Evolutionary conservation across 441 rosid species (phyloP), one percentile per base, ranked within the genome.

Genomic region (Adansonia grandidieri): DNA sequence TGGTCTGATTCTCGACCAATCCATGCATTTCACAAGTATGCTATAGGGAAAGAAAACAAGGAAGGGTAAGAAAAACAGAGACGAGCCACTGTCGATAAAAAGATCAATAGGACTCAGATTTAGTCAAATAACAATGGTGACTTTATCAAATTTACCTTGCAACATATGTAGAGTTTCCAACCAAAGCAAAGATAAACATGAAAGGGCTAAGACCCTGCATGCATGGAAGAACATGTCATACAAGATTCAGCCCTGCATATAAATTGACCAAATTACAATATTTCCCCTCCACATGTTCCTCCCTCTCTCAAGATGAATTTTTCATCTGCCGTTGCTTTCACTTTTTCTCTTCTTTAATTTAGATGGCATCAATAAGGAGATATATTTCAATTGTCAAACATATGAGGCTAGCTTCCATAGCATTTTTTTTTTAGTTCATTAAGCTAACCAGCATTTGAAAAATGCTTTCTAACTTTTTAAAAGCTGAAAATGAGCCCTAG

Each of bases 171-270:
- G 86, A 67, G 78, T 94, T 92, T 73, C 97, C 98, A 77, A 89
- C 85, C 85, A 94, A 71, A 64, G 98, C 98, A 83, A 92, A 92
- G 79, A 93, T 37, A 81, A 93, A 93, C 98, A 92, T 93, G 50
- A 89, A 78, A 76, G 98, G 97, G 84, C 88, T 92, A 70, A 93
- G 89, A 24, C 98, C 97, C 92, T 91, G 87, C 85, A 81, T 63
- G 42, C 10, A 47, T 6, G 32, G 9, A 68, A 37, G 71, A 67
- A 42, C 20, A 70, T 24, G 44, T 50, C 28, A 53, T n/a, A n/a
- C 50, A 71, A 71, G 62, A 71, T 53, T 71, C 50, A 71, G 50
- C 28, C 48, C 75, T 3, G 9, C 9, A 70, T 28, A 53, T 71
- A 71, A 7, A 71, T 53, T 53, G 15, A 53, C 20, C 15, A 5